These are phyloP conservation scores for Pharnaceum exiguum DNA, from an alignment of 148 eudicot genomes.

Conservation along the genomic window DNA sequence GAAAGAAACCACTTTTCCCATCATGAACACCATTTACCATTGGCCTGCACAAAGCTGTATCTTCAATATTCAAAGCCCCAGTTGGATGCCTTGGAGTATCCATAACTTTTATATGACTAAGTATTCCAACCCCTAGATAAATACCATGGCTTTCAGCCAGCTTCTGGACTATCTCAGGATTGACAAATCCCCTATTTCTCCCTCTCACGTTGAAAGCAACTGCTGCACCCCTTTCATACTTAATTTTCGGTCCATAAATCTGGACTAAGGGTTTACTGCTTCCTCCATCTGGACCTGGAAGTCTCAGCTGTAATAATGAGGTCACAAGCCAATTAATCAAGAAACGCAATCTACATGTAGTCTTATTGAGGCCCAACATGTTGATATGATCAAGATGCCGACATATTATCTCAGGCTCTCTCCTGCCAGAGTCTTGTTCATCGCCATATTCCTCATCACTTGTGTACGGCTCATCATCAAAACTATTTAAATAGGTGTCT, in stretches of 20 bases:
- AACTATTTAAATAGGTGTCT: constrained; percentile 43
- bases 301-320: constrained; percentile 67
- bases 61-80: constrained; percentile 45
- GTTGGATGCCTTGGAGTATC: constrained; percentile 47
- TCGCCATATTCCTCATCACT: constrained; percentile 72
- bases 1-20: constrained; percentile 57
- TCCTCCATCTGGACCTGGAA: constrained; percentile 44
- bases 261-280: constrained; percentile 49
- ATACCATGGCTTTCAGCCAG: constrained; percentile 77
- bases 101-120: constrained; percentile 62
- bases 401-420: constrained; percentile 79
- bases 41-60: constrained; percentile 74
- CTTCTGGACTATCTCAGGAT: constrained; percentile 76
- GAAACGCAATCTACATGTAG: constrained; percentile 72
- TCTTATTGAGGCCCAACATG: constrained; percentile 87
- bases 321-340: constrained; percentile 94
- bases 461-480: constrained; percentile 51
- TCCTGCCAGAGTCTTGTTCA: constrained; percentile 51
- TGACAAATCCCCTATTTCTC: constrained; percentile 52
- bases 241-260: constrained; percentile 95
- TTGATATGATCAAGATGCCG: constrained; percentile 92
- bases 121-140: constrained; percentile 80
- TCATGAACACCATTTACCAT: constrained; percentile 56
- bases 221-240: constrained; percentile 92
- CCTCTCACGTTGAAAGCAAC: constrained; percentile 89